These are phyloP conservation scores for Penicillium alfredii DNA, from an alignment of 495 filamentous ascomycete species.

Conservation along the genomic window DNA sequence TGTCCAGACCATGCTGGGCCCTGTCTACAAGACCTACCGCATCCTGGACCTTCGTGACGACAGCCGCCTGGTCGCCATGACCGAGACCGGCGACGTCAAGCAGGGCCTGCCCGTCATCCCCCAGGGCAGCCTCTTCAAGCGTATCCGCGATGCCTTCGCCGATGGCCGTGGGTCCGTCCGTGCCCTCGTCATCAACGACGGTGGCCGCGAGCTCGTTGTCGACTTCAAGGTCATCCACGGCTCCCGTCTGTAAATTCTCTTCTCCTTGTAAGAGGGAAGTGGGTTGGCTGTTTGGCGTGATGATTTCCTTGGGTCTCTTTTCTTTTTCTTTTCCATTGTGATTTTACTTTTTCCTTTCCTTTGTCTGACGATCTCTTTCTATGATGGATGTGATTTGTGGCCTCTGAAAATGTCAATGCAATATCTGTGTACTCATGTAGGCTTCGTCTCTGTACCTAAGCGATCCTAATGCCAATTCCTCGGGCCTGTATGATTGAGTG, in stretches of 20 bases:
- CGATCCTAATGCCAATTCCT: conserved; percentile 9
- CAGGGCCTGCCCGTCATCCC: conserved; percentile 88
- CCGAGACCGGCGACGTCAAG: conserved; percentile 93
- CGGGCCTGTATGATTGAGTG: conserved; percentile 1
- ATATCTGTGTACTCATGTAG: conserved; percentile 8
- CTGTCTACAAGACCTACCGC: conserved; percentile 99
- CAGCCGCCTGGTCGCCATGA: conserved; percentile 73
- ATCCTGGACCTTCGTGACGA: conserved; percentile 95
- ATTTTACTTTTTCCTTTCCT: conserved; percentile 21
- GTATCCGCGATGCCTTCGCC: conserved; percentile 79
- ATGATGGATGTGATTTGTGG: conserved; percentile 15
- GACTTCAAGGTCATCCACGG: conserved; percentile 98
- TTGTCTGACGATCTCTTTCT: conserved; percentile 22
- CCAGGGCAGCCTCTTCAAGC: conserved; percentile 79
- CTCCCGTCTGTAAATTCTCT: conserved; percentile 53
- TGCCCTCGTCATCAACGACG: conserved; percentile 91
- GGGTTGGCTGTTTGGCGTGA: neutral
- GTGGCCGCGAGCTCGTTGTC: conserved; percentile 89
- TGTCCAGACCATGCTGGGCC: conserved; percentile 98
- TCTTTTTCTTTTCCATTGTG: conserved; percentile 6
- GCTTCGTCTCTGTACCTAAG: conserved; percentile 1
- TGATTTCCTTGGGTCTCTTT: conserved; percentile 1
- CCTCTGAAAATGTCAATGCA: conserved; percentile 15
- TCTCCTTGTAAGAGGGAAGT: conserved; percentile 6
- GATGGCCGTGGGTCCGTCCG: conserved; percentile 89